phyloP scores from a whole-genome alignment of 768 basidiomycete species.

The Leccinellum albellum region DNA sequence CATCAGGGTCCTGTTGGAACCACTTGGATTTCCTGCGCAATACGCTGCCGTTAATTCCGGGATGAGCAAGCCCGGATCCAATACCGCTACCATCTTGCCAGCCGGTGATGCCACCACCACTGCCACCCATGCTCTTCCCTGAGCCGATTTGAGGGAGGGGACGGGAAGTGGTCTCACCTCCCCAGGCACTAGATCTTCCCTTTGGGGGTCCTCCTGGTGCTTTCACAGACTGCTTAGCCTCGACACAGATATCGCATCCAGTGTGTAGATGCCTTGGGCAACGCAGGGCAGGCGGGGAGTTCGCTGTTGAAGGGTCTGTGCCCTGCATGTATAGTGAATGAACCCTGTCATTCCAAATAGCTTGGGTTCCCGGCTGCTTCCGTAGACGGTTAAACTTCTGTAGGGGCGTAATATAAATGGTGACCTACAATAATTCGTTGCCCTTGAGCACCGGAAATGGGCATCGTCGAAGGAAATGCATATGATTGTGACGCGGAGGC shows the following conservation, averaged over 20 bases:
- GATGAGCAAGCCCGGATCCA: constrained; percentile 62
- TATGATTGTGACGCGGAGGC: constrained; percentile 6
- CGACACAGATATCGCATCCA: constrained; percentile 75
- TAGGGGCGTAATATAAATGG: background rate
- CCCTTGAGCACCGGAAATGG: constrained; percentile 3
- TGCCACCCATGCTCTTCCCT: constrained; percentile 26
- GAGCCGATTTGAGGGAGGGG: constrained; percentile 16
- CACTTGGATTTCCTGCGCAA: constrained; percentile 48
- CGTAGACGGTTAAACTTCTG: background rate
- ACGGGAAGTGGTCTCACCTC: constrained; percentile 23
- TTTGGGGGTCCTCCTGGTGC: constrained; percentile 25
- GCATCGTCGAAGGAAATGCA: constrained; percentile 3
- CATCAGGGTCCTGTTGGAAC: constrained; percentile 20
- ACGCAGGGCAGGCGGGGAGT: constrained; percentile 58
- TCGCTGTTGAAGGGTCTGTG: constrained; percentile 57
- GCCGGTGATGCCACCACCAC: constrained; percentile 55
- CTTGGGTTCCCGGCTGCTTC: constrained; percentile 16
- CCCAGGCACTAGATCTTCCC: constrained; percentile 23
- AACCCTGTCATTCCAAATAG: constrained; percentile 39
- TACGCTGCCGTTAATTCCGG: constrained; percentile 53
- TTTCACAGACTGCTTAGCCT: constrained; percentile 42
- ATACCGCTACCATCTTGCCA: constrained; percentile 76
- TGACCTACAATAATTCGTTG: constrained; percentile 15
- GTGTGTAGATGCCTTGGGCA: constrained; percentile 74
- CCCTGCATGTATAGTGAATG: constrained; percentile 55